phyloP scores from a whole-genome alignment of 2,329 filamentous ascomycete genomes.

The Pestalotiopsis sp. region DNA sequence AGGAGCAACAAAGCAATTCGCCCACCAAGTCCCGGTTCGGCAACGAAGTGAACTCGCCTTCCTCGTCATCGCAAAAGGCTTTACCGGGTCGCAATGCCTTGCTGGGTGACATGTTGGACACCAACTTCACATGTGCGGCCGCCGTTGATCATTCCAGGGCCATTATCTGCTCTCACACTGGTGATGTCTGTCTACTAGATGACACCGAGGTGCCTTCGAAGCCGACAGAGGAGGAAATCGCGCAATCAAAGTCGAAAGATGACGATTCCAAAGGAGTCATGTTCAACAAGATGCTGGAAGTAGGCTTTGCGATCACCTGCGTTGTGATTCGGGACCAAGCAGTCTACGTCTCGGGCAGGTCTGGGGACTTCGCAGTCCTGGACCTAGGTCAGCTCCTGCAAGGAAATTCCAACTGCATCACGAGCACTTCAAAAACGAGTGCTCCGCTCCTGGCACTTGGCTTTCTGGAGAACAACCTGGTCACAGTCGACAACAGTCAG shows the following conservation, averaged over 20 bases:
- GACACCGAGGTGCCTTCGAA: conserved; percentile 45
- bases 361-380: conserved; percentile 59
- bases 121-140: conserved; percentile 79
- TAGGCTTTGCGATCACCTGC: conserved; percentile 70
- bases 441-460: conserved; percentile 67
- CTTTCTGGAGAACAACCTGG: conserved; percentile 66
- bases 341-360: conserved; percentile 71
- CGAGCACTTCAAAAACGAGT: conserved; percentile 39
- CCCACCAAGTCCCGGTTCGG: conserved; percentile 65
- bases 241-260: conserved; percentile 42
- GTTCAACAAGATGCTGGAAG: conserved; percentile 65
- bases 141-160: conserved; percentile 73
- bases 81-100: conserved; percentile 86
- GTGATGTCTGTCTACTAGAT: conserved; percentile 87
- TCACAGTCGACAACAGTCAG: conserved; percentile 75
- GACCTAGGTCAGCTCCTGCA: conserved; percentile 52
- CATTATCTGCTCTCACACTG: conserved; percentile 83
- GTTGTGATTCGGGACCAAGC: conserved; percentile 61
- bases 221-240: too few relatives aligned
- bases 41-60: conserved; percentile 42
- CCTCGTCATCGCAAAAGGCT: conserved; percentile 60
- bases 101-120: conserved; percentile 78
- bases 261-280: conserved; percentile 74
- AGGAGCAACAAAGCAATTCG: conserved; percentile 63
- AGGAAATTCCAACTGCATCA: conserved; percentile 39